Base-by-base conservation (phyloP, 192 early-diverging fungal species). In the Chytriomyces confervae region DNA sequence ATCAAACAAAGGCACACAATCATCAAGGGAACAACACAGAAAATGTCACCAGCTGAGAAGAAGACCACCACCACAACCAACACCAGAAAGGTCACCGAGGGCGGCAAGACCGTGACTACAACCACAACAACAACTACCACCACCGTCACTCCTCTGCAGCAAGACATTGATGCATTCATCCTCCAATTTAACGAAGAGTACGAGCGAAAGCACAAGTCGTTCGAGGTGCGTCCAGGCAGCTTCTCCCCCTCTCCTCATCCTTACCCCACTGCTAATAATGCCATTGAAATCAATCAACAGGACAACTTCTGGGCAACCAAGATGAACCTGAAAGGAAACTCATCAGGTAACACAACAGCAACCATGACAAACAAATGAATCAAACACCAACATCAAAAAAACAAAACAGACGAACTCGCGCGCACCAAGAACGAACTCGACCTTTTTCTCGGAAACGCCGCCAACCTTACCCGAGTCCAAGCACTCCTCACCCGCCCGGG, bases 251-350 rank as follows among this genome's bases (percentile, higher is more conserved):
- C 0, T 36, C 36, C 36, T 36, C 36, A 36, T 27, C 24, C 24
- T n/a, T n/a, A n/a, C 24, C 24, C 0, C 24, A 27, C 24, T 27
- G 0, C 36, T 36, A 36, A 36, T 36, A 36, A 0, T 1, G 36
- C 36, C 36, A 36, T 3, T 36, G 36, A 36, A 36, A 3, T 36
- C 36, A 36, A 36, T 4, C 36, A 36, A 36, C 36, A 36, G 71
- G 60, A 79, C 27, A 66, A 79, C 78, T 79, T 79, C 72, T 79
- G 78, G 78, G 78, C 78, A 18, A 79, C 78, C 11, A 79, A 79
- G 62, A 79, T 79, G 78, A 74, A 73, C 70, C 20, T 79, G 16
- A 0, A 75, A 29, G 78, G 72, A 36, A 60, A 53, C 61, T 79
- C 78, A 7, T 46, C 45, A 29, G 68, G 68, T 69, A 47, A 13